Percentiles rank a stretch among this genome's conserved stretches.
These are phyloP conservation scores for Malassezia globosa DNA, from an alignment of 1,284 basidiomycete species.

Conservation along the genomic window DNA sequence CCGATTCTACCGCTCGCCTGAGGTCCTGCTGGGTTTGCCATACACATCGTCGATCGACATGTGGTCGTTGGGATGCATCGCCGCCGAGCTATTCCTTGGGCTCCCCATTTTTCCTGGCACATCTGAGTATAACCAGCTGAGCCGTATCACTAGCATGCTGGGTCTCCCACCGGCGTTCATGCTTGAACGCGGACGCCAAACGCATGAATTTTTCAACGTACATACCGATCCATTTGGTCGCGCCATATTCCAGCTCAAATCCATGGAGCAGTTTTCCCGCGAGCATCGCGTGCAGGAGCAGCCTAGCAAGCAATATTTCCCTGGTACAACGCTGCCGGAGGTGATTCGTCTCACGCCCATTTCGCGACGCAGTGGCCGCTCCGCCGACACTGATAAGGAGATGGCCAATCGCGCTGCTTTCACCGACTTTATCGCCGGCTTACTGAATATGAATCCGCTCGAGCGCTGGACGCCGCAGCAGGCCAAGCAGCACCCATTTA, in stretches of 20 bases:
- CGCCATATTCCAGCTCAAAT: slow-evolving; percentile 79
- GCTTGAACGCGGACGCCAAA: slow-evolving; percentile 92
- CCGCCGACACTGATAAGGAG: slow-evolving; percentile 85
- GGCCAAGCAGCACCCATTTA: slow-evolving; percentile 88
- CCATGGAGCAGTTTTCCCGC: slow-evolving; percentile 82
- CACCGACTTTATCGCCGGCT: slow-evolving; percentile 91
- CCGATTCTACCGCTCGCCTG: slow-evolving; percentile 93
- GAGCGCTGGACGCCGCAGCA: slow-evolving; percentile 96
- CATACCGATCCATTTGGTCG: slow-evolving; percentile 70
- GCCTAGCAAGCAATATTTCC: slow-evolving; percentile 97
- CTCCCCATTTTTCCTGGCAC: slow-evolving; percentile 93
- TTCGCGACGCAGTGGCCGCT: slow-evolving; percentile 64
- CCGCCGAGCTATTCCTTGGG: slow-evolving; percentile 92
- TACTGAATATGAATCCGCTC: slow-evolving; percentile 85
- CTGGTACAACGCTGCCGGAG: slow-evolving; percentile 80
- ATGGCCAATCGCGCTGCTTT: slow-evolving; percentile 85
- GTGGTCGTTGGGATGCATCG: slow-evolving; percentile 92
- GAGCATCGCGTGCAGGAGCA: slow-evolving; percentile 92
- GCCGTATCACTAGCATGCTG: slow-evolving; percentile 93
- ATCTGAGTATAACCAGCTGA: slow-evolving; percentile 96
- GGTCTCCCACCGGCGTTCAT: slow-evolving; percentile 82
- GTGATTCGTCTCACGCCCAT: slow-evolving; percentile 92
- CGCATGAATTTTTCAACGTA: slow-evolving; percentile 77
- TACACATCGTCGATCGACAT: slow-evolving; percentile 90
- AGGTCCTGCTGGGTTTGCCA: slow-evolving; percentile 85